phyloP scores from a whole-genome alignment of 2,329 filamentous ascomycete species.

The Claviceps purpurea region DNA sequence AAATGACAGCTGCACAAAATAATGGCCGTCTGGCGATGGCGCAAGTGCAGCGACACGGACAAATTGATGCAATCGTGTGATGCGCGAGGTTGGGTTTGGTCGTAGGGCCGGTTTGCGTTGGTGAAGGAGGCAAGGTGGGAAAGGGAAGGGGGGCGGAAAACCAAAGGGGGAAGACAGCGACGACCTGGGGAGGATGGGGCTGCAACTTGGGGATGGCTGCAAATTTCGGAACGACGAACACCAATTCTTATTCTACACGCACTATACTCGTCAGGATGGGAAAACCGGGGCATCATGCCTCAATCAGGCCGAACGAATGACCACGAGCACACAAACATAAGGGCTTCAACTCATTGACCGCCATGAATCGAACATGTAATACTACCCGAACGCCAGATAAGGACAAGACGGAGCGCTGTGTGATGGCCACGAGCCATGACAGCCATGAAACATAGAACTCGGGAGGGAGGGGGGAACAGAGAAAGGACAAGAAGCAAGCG shows the following conservation, averaged over 20 bases:
- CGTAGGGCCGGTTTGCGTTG: slow-evolving; percentile 22
- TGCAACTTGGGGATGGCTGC: slow-evolving; percentile 16
- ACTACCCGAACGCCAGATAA: neutral
- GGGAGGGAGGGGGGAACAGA: neutral
- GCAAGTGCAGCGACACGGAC: slow-evolving; percentile 19
- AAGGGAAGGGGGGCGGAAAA: slow-evolving; percentile 11
- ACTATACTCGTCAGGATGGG: slow-evolving; percentile 7
- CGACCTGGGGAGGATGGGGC: slow-evolving; percentile 8
- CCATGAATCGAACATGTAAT: neutral
- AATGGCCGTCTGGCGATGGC: slow-evolving; percentile 23
- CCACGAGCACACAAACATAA: slow-evolving; percentile 2
- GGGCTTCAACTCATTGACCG: slow-evolving; percentile 5
- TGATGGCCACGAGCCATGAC: slow-evolving; percentile 3
- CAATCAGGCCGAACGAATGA: slow-evolving; percentile 7
- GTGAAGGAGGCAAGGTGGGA: slow-evolving; percentile 16
- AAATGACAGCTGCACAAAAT: slow-evolving; percentile 19
- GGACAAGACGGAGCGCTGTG: neutral
- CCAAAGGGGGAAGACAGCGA: slow-evolving; percentile 8
- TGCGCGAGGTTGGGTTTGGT: slow-evolving; percentile 15
- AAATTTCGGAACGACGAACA: slow-evolving; percentile 9
- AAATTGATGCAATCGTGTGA: slow-evolving; percentile 26
- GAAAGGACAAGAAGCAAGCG: neutral
- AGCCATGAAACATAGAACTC: slow-evolving; percentile 4
- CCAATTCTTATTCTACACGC: slow-evolving; percentile 8
- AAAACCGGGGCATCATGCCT: slow-evolving; percentile 10